Conservation (phyloP, 2,329 filamentous ascomycete genomes). For the Colletotrichum filicis region DNA sequence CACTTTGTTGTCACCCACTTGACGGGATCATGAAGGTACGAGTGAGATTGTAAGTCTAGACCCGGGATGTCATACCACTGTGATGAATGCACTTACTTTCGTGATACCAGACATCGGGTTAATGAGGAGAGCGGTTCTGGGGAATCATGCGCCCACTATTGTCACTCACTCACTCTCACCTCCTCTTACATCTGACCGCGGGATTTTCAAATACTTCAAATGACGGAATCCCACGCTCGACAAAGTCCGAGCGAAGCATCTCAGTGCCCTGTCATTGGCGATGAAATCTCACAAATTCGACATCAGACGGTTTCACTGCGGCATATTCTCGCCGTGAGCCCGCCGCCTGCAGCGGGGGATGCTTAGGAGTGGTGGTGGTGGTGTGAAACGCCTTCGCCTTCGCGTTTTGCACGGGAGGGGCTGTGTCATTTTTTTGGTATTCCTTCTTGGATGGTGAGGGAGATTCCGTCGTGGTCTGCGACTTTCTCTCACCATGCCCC, state of each 20-base stretch:
- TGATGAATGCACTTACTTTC: rapidly evolving
- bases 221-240: neutral
- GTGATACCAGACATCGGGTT: neutral
- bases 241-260: neutral
- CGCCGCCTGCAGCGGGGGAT: conserved; percentile 11
- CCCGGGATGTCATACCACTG: neutral
- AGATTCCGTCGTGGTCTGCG: neutral
- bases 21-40: too few species aligned
- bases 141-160: neutral
- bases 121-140: neutral
- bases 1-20: too few species aligned
- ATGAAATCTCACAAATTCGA: neutral
- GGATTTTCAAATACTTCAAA: neutral
- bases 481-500: neutral
- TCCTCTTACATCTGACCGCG: neutral
- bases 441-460: neutral
- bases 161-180: neutral
- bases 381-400: conserved; percentile 26
- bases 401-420: conserved; percentile 1
- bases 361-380: too few species aligned
- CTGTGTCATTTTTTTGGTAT: neutral
- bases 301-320: conserved; percentile 33
- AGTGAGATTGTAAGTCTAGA: neutral
- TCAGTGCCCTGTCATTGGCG: neutral
- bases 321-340: conserved; percentile 8